Evolutionary conservation across 208 protist genomes (phyloP), one percentile per base, ranked within the genome.

Genomic region (Blastocrithidia nonstop): DNA sequence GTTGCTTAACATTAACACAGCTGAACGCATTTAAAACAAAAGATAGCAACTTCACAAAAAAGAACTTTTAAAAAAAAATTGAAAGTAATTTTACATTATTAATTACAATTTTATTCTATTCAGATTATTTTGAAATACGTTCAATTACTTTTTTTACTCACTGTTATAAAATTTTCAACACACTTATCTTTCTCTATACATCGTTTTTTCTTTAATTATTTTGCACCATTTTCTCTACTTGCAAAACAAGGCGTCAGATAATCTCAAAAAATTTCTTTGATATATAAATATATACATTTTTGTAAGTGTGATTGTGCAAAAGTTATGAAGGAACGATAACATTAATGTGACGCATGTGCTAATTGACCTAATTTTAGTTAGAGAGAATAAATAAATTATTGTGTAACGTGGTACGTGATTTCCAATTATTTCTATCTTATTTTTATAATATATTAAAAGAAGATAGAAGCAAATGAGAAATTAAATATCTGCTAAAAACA

Each of bases 1-100:
- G 16, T 73, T 98, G 22, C 72, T 98, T 31, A 95, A 95, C 45
- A 93, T 98, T 46, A 74, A 90, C 42, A 75, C 84, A 5, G 59
- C 65, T 1, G 81, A 94, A 22, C 45, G 65, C 40, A 84, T 96
- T 45, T 96, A 69, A 71, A 23, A 2, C 23, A 7, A 25, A 20
- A 32, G 11, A 21, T 13, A 28, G 23, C 15, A 11, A 9, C 13
- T 20, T 8, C 26, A 40, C 21, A 37, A 9, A 21, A 4, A 36
- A 37, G 28, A 40, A 7, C 27, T 16, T 43, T 9, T 41, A n/a
- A n/a, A n/a, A n/a, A n/a, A n/a, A n/a, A n/a, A n/a, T n/a, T n/a
- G n/a, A n/a, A n/a, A 16, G 8, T 29, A 45, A 43, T 20, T 7
- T 6, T 3, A 21, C 16, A 19, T 42, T 1, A 2, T 16, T 49